Base-by-base conservation (phyloP, 108 stramenopile genomes). In the Skeletonema grethae region DNA sequence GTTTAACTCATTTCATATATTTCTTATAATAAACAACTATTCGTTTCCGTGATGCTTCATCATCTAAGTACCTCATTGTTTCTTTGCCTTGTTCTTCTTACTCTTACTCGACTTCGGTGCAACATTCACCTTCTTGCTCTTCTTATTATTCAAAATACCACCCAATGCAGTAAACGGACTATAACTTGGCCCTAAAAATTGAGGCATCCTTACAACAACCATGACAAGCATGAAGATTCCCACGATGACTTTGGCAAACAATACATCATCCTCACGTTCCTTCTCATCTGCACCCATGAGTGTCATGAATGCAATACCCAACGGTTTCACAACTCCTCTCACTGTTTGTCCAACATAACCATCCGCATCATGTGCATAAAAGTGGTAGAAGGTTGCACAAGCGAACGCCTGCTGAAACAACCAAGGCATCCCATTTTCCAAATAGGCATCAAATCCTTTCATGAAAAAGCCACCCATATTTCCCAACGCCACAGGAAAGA, bases 391-490 rank as follows among this genome's bases (percentile, higher is more conserved):
- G 11, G 88, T 74, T n/a, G 88, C 87, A 68, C 82, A 77, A 41
- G 80, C 66, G 4, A 92, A 15, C 53, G 86, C 92, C 82, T 93
- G 90, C 63, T 93, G 89, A 61, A 90, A 89, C n/a, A 87, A 67
- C 87, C 87, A 93, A 11, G 89, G 89, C 72, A 89, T 88, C 1
- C 88, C 88, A 25, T 80, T 77, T 43, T 79, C 61, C 69, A 92
- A 62, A 63, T 92, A 84, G 4, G 62, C 85, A 75, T 92, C 76
- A 59, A 92, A 86, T 50, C 91, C 92, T n/a, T 80, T 84, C 64
- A 72, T 45, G 45, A 92, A 73, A 61, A 95, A 90, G 1, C 87
- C 87, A 34, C 89, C 88, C 88, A 92, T 87, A 56, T 95, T 95
- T 20, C 94, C 94, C 18, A 95, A 81, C 35, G 84, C 38, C n/a